A percentile compares a stretch with the other conserved stretches of the same genome.
Evolutionary conservation across 257 asterid genomes (phyloP).

Genomic region (Rhazya stricta): DNA sequence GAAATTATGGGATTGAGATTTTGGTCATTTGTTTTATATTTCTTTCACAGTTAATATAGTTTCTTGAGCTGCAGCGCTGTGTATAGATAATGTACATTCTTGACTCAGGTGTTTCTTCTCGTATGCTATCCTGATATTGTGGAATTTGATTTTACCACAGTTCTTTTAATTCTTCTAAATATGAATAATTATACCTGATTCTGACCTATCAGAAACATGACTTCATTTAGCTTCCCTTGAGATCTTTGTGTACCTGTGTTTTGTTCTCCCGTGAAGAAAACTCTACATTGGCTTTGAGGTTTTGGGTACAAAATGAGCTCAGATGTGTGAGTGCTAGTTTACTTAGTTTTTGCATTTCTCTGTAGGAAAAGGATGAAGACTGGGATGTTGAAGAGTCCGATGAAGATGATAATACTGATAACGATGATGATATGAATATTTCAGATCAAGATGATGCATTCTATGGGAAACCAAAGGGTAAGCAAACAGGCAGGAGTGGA

Average conservation of each 20-base stretch:
- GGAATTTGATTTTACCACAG: not conserved
- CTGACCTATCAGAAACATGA: not conserved
- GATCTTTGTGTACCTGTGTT: not conserved
- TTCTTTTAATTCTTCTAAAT: not conserved
- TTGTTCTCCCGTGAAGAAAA: not conserved
- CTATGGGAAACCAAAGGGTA: slow-evolving; percentile 50
- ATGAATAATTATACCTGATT: not conserved
- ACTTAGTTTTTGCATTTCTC: not conserved
- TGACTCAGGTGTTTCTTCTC: not conserved
- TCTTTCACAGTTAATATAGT: not conserved
- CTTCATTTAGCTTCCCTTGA: not conserved
- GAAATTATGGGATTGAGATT: not conserved
- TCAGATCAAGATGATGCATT: slow-evolving; percentile 70
- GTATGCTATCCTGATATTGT: not conserved
- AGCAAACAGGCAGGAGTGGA: slow-evolving; percentile 51
- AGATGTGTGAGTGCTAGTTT: not conserved
- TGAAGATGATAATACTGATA: slow-evolving; percentile 48
- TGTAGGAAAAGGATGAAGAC: slow-evolving; percentile 74
- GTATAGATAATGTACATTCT: not conserved
- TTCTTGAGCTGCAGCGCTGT: not conserved
- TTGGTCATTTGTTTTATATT: not conserved
- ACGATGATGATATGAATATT: slow-evolving; percentile 62
- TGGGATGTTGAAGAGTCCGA: slow-evolving; percentile 95
- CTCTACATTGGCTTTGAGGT: not conserved
- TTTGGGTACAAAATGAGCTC: not conserved